A percentile compares a stretch with the other conserved stretches of the same genome.
Conservation (phyloP, 345 rosid genomes). For the Euphorbia peplus region DNA sequence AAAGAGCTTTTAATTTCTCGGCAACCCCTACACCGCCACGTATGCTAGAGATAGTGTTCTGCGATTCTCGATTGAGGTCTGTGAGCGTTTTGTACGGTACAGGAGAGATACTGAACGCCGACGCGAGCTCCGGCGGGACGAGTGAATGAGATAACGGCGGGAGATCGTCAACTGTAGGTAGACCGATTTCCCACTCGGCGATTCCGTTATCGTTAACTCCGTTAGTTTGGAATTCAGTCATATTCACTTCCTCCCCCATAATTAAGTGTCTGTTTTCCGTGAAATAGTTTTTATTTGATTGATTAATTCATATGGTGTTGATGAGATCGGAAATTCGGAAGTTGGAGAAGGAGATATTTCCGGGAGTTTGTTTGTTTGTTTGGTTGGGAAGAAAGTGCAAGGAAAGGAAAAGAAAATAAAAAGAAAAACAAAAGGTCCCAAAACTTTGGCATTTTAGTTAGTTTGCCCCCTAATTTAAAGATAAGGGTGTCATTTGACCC, state of each 20-base stretch:
- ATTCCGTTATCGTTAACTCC: constrained; percentile 54
- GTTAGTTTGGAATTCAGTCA: constrained; percentile 29
- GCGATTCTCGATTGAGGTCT: constrained; percentile 78
- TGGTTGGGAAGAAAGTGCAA: constrained; percentile 20
- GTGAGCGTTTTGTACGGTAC: constrained; percentile 45
- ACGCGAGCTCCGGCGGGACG: constrained; percentile 70
- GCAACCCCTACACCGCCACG: constrained; percentile 32
- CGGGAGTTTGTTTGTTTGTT: constrained; percentile 30
- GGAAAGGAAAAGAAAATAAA: background rate
- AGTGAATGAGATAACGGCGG: constrained; percentile 69
- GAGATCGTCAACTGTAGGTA: constrained; percentile 65
- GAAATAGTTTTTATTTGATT: too few relatives aligned
- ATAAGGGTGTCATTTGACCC: too few relatives aligned
- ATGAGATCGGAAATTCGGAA: constrained; percentile 17
- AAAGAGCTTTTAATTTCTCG: constrained; percentile 22
- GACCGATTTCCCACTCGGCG: constrained; percentile 80
- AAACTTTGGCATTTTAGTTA: too few relatives aligned
- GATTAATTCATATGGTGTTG: background rate
- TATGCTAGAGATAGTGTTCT: constrained; percentile 52
- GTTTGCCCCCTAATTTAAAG: too few relatives aligned
- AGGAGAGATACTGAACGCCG: constrained; percentile 79
- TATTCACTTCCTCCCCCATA: constrained; percentile 49
- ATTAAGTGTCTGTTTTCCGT: background rate
- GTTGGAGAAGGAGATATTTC: constrained; percentile 26
- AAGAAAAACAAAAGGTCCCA: too few relatives aligned